These are phyloP conservation scores for Lichtheimia ramosa DNA, from an alignment of 371 early-diverging fungal species.

Conservation along the genomic window DNA sequence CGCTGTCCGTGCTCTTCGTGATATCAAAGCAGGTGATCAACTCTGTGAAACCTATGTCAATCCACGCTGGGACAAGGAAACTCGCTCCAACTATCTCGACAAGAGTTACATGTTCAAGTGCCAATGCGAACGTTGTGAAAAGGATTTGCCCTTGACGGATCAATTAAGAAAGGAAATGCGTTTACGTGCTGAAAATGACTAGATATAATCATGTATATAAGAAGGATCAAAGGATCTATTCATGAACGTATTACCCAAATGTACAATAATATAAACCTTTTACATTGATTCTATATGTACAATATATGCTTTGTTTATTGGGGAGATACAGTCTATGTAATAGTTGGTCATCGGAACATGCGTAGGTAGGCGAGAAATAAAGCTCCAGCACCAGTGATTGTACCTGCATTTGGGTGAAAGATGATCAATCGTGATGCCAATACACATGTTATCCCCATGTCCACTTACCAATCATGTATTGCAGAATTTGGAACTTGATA, in stretches of 20 bases:
- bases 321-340: neutral
- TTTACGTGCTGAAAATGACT: constrained; percentile 34
- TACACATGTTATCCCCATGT: neutral
- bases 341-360: constrained; percentile 55
- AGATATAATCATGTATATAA: neutral
- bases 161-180: constrained; percentile 46
- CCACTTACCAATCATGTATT: constrained; percentile 69
- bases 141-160: constrained; percentile 47
- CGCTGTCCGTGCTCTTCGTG: constrained; percentile 55
- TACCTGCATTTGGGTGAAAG: constrained; percentile 41
- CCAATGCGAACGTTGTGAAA: constrained; percentile 61
- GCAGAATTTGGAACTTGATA: constrained; percentile 83
- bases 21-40: constrained; percentile 60
- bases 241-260: constrained; percentile 51
- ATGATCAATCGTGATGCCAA: neutral
- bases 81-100: constrained; percentile 54
- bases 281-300: constrained; percentile 57
- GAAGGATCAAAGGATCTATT: neutral
- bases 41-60: constrained; percentile 63
- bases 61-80: constrained; percentile 66
- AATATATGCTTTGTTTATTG: neutral
- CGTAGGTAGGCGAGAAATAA: constrained; percentile 70
- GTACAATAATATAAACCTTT: constrained; percentile 93
- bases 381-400: constrained; percentile 83
- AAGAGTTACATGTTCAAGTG: constrained; percentile 63